Base-by-base conservation (phyloP, 768 basidiomycete genomes). In the Hygrocybe coccinea region DNA sequence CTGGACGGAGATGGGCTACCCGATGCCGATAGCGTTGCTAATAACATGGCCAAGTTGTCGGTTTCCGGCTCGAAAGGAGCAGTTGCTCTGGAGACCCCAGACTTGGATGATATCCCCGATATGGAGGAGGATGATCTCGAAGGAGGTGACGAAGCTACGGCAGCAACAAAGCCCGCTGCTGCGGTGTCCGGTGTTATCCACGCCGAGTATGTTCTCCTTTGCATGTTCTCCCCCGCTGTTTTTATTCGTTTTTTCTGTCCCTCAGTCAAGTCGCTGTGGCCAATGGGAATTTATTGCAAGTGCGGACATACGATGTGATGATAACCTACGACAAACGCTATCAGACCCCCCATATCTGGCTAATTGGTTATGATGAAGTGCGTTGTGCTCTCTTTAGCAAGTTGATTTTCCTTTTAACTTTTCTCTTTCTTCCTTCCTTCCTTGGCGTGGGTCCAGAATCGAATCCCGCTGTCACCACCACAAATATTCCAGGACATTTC, bases 281-380 rank as follows among this genome's bases (percentile, higher is more conserved):
- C 34, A 90, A 85, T 58, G 84, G 83, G 55, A 97, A 97, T 64
- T 77, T 97, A 24, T 76, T 98, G 39, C 91, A 95, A 79, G 92
- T 98, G 38, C 84, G 97, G 65, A 99, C 95, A 10, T 99, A 99
- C 76, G 97, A 99, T 70, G 95, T 97, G 65, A 91, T 97, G 88
- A 98, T 99, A 77, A 92, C 91, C 47, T 99, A 98, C 71, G 97
- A 99, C 81, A 99, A 98, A 76, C 95, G 95, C 72, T 98, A 99
- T 73, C 97, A 98, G 71, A 97, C 95, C 11, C 97, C 97, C 21
- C 84, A 95, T 62, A 89, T 97, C 68, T 99, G 97, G 97, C 74
- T 99, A 56, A 83, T 95, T 60, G 97, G 97, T 17, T 97, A 97
- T 67, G 95, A 97, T 67, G 97, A 98, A 83, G 93, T 90, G 59